Conservation (phyloP, 129 eudicot species). For the Apium graveolens region DNA sequence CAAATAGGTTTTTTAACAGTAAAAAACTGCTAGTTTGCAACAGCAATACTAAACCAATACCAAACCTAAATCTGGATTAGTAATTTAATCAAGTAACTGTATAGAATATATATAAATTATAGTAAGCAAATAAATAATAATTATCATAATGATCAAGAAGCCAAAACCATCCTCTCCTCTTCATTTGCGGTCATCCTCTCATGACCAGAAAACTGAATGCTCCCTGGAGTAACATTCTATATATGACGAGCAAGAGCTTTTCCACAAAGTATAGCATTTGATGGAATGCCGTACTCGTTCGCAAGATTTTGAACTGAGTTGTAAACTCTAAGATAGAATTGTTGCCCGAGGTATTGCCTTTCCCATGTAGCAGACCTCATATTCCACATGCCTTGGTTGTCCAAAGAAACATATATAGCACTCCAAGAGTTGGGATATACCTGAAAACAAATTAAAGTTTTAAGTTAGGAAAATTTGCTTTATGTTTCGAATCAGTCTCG, state of each 20-base stretch:
- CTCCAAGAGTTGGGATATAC: constrained; percentile 94
- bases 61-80: neutral
- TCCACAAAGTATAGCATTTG: constrained; percentile 79
- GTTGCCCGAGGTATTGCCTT: constrained; percentile 92
- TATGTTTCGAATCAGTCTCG: neutral
- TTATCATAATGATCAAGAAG: constrained; percentile 13
- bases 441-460: constrained; percentile 17
- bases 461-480: neutral
- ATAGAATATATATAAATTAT: neutral
- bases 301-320: constrained; percentile 50
- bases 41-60: too few species aligned
- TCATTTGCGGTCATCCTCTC: constrained; percentile 40
- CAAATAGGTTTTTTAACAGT: too few species aligned
- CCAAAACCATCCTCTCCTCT: neutral
- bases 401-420: constrained; percentile 67
- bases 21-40: too few species aligned
- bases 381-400: constrained; percentile 99
- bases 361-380: constrained; percentile 85
- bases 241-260: constrained; percentile 54
- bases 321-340: constrained; percentile 72
- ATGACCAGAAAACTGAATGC: constrained; percentile 31
- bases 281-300: constrained; percentile 76
- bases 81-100: constrained; percentile 1
- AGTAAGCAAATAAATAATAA: neutral
- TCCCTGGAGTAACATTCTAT: constrained; percentile 2